These are phyloP conservation scores for Pseudozyma sp. DNA, from an alignment of 1,284 basidiomycete species.

Conservation along the genomic window DNA sequence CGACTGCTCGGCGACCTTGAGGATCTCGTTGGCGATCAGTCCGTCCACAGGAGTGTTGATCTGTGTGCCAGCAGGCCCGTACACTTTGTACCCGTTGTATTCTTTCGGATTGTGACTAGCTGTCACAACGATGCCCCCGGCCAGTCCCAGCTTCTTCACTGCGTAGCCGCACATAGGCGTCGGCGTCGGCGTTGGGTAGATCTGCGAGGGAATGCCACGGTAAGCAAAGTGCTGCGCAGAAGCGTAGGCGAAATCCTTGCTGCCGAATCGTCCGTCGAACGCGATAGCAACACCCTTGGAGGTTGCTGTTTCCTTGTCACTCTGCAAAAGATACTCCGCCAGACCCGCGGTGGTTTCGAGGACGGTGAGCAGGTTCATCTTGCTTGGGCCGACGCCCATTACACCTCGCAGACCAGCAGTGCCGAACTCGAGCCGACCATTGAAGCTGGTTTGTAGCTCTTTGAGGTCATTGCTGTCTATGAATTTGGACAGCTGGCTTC, in stretches of 20 bases:
- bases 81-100: constrained; percentile 64
- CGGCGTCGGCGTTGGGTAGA: constrained; percentile 47
- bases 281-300: constrained; percentile 60
- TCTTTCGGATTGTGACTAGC: constrained; percentile 63
- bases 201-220: constrained; percentile 47
- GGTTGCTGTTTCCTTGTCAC: constrained; percentile 28
- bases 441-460: constrained; percentile 53
- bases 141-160: constrained; percentile 54
- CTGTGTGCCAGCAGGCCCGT: constrained; percentile 56
- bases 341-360: constrained; percentile 58
- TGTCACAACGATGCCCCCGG: constrained; percentile 61
- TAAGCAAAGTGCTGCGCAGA: constrained; percentile 56
- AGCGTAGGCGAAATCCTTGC: constrained; percentile 51
- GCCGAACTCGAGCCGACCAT: constrained; percentile 56
- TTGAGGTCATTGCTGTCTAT: constrained; percentile 43
- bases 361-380: constrained; percentile 63
- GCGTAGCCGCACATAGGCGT: constrained; percentile 62
- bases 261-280: constrained; percentile 60
- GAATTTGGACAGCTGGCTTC: constrained; percentile 33
- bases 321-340: constrained; percentile 47
- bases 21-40: constrained; percentile 55
- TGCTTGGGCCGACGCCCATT: constrained; percentile 57
- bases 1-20: constrained; percentile 35
- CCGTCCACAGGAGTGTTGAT: constrained; percentile 63
- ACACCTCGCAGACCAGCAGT: constrained; percentile 59